These are phyloP conservation scores for Pyrenophora graminea DNA, from an alignment of 2,329 filamentous ascomycete genomes.

Conservation along the genomic window DNA sequence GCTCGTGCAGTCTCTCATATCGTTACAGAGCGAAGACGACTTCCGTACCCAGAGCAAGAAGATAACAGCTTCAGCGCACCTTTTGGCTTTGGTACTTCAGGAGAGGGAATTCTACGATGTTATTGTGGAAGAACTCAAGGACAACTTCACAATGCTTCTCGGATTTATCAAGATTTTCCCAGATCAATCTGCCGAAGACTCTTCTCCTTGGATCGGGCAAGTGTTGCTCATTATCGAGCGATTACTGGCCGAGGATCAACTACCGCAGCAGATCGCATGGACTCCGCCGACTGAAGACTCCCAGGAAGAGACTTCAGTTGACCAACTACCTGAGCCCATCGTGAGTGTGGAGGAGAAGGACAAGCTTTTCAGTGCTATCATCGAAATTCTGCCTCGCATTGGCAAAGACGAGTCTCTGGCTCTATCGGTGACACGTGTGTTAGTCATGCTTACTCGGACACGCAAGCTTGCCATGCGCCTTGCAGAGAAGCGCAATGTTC, in stretches of 20 bases:
- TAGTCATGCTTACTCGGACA: constrained; percentile 85
- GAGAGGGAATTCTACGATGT: constrained; percentile 79
- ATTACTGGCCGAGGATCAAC: constrained; percentile 84
- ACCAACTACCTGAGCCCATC: constrained; percentile 64
- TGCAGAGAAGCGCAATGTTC: constrained; percentile 85
- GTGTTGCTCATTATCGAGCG: constrained; percentile 89
- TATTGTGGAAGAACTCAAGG: constrained; percentile 73
- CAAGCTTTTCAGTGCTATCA: constrained; percentile 74
- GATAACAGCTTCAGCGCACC: constrained; percentile 88
- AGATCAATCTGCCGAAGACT: constrained; percentile 70
- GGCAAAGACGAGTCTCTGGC: constrained; percentile 86
- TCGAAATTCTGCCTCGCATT: constrained; percentile 82
- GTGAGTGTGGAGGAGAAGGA: constrained; percentile 68
- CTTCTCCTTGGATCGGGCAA: constrained; percentile 91
- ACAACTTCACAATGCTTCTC: constrained; percentile 75
- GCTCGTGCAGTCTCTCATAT: constrained; percentile 80
- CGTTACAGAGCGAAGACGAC: constrained; percentile 62
- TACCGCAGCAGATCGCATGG: constrained; percentile 77
- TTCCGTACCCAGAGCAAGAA: constrained; percentile 64
- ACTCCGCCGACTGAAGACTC: constrained; percentile 57
- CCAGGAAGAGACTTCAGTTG: constrained; percentile 57
- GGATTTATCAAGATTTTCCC: constrained; percentile 75
- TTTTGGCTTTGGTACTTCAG: constrained; percentile 85
- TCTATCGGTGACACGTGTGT: constrained; percentile 77
- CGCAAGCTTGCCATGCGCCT: constrained; percentile 74